Evolutionary conservation across 2,329 filamentous ascomycete genomes (phyloP).

Genomic region (Colletotrichum lupini): DNA sequence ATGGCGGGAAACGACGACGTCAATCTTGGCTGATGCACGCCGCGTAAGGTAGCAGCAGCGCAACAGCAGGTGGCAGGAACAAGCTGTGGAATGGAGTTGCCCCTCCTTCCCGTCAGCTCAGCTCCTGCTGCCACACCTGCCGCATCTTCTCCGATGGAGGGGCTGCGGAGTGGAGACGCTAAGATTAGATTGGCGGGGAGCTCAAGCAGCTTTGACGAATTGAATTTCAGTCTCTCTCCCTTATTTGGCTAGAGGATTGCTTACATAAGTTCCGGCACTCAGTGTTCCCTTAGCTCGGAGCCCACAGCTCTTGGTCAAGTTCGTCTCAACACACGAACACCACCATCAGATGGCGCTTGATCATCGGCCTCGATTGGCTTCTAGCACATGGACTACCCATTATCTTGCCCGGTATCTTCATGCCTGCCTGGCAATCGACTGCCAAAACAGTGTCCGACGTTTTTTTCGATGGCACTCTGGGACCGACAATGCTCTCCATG

Average conservation of each 20-base stretch:
- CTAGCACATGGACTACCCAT: background rate
- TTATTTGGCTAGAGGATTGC: background rate
- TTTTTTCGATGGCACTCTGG: background rate
- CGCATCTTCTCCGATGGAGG: conserved; percentile 8
- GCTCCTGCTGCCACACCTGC: background rate
- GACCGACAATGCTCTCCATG: background rate
- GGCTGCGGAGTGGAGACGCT: background rate
- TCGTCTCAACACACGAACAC: background rate
- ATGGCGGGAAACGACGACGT: conserved; percentile 18
- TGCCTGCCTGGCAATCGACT: background rate
- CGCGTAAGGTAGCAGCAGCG: conserved; percentile 23
- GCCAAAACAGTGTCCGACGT: too few relatives aligned
- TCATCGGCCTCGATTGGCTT: background rate
- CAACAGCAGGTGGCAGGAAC: background rate
- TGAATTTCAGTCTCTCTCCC: rapidly evolving
- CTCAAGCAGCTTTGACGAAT: background rate
- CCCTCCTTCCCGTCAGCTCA: conserved; percentile 8
- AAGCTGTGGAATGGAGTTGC: background rate
- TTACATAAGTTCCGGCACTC: conserved; percentile 8
- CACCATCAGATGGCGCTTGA: too few relatives aligned
- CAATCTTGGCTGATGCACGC: conserved; percentile 33
- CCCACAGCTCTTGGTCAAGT: background rate
- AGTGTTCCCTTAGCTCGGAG: background rate
- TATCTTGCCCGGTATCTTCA: too few relatives aligned
- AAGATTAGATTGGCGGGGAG: background rate